Percentiles rank a stretch among this genome's conserved stretches.
These are phyloP conservation scores for Neurospora tetraspora DNA, from an alignment of 495 filamentous ascomycete genomes.

Conservation along the genomic window DNA sequence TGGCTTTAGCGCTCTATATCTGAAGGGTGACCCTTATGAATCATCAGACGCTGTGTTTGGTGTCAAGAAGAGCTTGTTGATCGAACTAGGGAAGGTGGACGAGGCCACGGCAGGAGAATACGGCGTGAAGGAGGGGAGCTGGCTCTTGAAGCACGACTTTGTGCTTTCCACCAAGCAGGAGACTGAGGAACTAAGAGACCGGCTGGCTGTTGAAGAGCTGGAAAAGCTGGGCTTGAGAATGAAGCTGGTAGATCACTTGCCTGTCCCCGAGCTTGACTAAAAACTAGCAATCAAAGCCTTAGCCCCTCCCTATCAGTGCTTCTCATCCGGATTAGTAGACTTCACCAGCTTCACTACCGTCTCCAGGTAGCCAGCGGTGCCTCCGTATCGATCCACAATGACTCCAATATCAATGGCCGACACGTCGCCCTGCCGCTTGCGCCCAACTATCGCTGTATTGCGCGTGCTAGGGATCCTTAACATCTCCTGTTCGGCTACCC, in stretches of 20 bases:
- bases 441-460: conserved; percentile 71
- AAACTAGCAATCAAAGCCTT: background rate
- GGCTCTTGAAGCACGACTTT: conserved; percentile 66
- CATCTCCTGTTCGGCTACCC: conserved; percentile 65
- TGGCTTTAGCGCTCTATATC: conserved; percentile 57
- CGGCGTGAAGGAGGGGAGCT: conserved; percentile 58
- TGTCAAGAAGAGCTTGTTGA: conserved; percentile 73
- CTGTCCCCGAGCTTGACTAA: conserved; percentile 52
- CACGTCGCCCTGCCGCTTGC: conserved; percentile 19
- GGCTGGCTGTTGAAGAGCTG: conserved; percentile 65
- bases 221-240: conserved; percentile 60
- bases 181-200: conserved; percentile 55
- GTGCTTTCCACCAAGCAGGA: conserved; percentile 60
- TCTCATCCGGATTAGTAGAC: background rate
- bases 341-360: conserved; percentile 43
- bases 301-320: background rate
- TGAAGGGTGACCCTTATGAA: conserved; percentile 79
- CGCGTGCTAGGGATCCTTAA: conserved; percentile 83
- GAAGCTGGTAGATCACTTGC: conserved; percentile 73
- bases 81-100: conserved; percentile 59
- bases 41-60: conserved; percentile 89
- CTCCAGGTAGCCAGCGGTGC: conserved; percentile 44
- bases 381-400: conserved; percentile 41
- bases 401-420: conserved; percentile 22
- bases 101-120: conserved; percentile 48